phyloP scores from a whole-genome alignment of 805 yeast species.

The Candida schatavii region DNA sequence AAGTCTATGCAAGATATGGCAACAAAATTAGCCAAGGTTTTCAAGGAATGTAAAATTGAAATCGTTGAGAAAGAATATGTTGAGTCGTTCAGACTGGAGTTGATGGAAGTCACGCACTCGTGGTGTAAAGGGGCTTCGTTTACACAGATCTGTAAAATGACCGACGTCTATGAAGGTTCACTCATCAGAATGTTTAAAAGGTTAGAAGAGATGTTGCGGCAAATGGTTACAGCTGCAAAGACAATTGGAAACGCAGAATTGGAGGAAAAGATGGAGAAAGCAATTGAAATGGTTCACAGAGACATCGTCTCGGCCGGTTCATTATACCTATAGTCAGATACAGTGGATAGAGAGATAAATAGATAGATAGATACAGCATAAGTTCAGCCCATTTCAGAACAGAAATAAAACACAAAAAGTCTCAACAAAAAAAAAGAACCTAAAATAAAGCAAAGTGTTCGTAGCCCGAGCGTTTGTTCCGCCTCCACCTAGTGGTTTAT shows the following conservation, averaged over 20 bases:
- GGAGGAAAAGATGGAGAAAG: slow-evolving; percentile 84
- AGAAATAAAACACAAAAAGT: no score
- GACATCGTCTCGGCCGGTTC: slow-evolving; percentile 97
- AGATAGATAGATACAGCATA: no score
- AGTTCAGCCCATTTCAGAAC: no score
- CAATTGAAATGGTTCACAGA: slow-evolving; percentile 83
- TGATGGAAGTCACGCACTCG: slow-evolving; percentile 94
- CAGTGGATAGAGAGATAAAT: no score
- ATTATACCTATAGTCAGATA: slow-evolving; percentile 58
- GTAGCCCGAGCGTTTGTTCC: no score
- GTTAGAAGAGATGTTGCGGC: slow-evolving; percentile 88
- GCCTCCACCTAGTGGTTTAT: no score
- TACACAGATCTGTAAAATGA: slow-evolving; percentile 97
- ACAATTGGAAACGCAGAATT: slow-evolving; percentile 89
- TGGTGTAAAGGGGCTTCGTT: slow-evolving; percentile 98
- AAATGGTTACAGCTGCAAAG: slow-evolving; percentile 86
- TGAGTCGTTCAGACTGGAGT: slow-evolving; percentile 84
- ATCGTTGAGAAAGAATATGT: slow-evolving; percentile 89
- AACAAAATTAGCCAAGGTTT: slow-evolving; percentile 79
- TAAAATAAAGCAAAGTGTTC: no score
- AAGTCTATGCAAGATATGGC: slow-evolving; percentile 91
- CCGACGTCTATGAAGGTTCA: slow-evolving; percentile 97
- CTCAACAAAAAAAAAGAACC: no score
- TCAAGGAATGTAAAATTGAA: slow-evolving; percentile 86
- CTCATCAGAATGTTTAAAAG: slow-evolving; percentile 92